These are phyloP conservation scores for Lophium mytilinum DNA, from an alignment of 495 filamentous ascomycete genomes.

Conservation along the genomic window DNA sequence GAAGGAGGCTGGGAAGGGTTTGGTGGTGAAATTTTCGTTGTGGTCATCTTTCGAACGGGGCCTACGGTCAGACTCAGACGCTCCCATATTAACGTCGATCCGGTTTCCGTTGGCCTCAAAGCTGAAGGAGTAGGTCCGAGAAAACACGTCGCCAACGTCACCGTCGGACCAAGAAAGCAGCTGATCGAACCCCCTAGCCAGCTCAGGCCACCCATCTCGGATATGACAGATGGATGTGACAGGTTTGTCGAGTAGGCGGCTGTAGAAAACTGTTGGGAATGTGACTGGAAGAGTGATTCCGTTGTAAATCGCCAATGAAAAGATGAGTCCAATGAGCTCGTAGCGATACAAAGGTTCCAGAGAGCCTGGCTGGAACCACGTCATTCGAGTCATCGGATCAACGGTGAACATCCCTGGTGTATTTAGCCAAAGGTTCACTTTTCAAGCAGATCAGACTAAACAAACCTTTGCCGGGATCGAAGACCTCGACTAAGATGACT, in stretches of 20 bases:
- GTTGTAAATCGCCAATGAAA: constrained; percentile 90
- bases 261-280: constrained; percentile 78
- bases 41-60: constrained; percentile 17
- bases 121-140: constrained; percentile 76
- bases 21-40: not conserved
- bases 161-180: constrained; percentile 73
- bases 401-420: constrained; percentile 55
- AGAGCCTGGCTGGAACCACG: constrained; percentile 80
- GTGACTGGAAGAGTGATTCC: constrained; percentile 82
- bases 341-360: constrained; percentile 79
- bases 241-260: constrained; percentile 58
- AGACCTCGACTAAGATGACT: constrained; percentile 63
- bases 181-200: constrained; percentile 60
- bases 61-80: constrained; percentile 10
- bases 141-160: constrained; percentile 70
- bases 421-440: not conserved
- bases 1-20: not conserved
- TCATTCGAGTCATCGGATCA: constrained; percentile 63
- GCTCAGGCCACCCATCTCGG: constrained; percentile 77
- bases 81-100: constrained; percentile 49
- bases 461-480: constrained; percentile 67
- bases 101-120: constrained; percentile 58
- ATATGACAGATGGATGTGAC: constrained; percentile 66
- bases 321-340: constrained; percentile 78
- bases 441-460: constrained; percentile 6